These are phyloP conservation scores for Lactarius sanguifluus DNA, from an alignment of 768 basidiomycete genomes.

Conservation along the genomic window DNA sequence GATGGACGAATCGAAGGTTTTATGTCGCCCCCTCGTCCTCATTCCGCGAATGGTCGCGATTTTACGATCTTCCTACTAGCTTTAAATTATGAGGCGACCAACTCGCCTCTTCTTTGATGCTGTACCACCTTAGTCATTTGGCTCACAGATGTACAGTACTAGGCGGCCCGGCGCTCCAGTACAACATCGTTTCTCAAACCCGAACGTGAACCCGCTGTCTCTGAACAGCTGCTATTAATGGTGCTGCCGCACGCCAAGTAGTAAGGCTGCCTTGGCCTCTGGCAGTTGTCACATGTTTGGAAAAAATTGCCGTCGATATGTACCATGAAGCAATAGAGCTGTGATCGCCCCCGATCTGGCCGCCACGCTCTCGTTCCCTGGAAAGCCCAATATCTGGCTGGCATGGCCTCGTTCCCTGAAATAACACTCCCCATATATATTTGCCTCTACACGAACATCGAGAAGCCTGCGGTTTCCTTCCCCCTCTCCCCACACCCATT, in stretches of 20 bases:
- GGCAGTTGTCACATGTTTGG: background rate
- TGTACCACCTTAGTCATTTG: background rate
- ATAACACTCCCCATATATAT: background rate
- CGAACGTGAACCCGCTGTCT: background rate
- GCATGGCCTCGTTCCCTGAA: background rate
- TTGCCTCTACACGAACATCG: background rate
- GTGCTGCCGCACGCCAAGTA: background rate
- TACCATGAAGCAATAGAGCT: background rate
- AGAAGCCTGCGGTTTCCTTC: background rate
- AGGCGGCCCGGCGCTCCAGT: background rate
- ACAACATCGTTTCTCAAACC: background rate
- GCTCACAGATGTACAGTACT: background rate
- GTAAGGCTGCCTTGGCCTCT: background rate
- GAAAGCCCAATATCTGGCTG: background rate
- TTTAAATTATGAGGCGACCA: background rate
- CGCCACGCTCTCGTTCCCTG: background rate
- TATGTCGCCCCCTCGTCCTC: background rate
- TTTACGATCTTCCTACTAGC: background rate
- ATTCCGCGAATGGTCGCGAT: background rate
- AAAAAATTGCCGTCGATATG: background rate
- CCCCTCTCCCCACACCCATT: background rate
- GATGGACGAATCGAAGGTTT: background rate
- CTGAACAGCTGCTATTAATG: background rate
- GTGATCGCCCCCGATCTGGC: background rate
- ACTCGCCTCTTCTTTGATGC: background rate